Evolutionary conservation across 768 basidiomycete species (phyloP).

Genomic region (Lactarius sanguifluus): DNA sequence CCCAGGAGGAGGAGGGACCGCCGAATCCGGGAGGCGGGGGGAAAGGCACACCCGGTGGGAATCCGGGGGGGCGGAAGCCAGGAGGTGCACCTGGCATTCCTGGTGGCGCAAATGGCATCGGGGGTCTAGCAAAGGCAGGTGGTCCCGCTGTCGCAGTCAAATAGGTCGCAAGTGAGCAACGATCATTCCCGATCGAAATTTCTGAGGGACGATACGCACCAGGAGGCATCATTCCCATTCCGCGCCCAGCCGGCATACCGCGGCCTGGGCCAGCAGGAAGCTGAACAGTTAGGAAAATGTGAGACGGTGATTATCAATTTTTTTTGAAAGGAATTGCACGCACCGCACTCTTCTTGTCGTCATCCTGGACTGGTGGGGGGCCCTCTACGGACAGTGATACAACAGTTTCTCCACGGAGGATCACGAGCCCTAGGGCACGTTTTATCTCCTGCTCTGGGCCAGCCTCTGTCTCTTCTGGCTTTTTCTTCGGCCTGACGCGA

Average conservation of each 20-base stretch:
- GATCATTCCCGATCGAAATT: constrained; percentile 25
- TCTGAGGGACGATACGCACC: constrained; percentile 46
- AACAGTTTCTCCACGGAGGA: constrained; percentile 93
- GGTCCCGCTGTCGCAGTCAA: constrained; percentile 48
- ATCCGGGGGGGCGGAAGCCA: constrained; percentile 81
- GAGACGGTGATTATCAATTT: constrained; percentile 2
- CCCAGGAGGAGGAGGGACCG: constrained; percentile 81
- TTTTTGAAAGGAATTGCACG: constrained; percentile 34
- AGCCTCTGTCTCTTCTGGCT: constrained; percentile 70
- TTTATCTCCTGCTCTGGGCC: constrained; percentile 91
- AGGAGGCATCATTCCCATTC: constrained; percentile 93
- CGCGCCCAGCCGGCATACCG: constrained; percentile 94
- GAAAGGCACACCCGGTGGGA: constrained; percentile 79
- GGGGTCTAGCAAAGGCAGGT: constrained; percentile 63
- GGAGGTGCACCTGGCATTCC: constrained; percentile 88
- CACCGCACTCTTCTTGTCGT: constrained; percentile 83
- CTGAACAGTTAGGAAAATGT: constrained; percentile 42
- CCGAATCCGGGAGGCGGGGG: constrained; percentile 79
- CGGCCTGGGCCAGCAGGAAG: constrained; percentile 88
- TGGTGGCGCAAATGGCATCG: constrained; percentile 63
- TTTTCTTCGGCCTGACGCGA: constrained; percentile 89
- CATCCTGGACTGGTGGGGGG: constrained; percentile 87
- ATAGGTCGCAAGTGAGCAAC: constrained; percentile 14
- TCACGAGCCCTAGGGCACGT: constrained; percentile 93
- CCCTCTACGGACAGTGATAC: constrained; percentile 95